Evolutionary conservation across 129 eudicot genomes (phyloP), one percentile per base, ranked within the genome.

Genomic region (Saussurea involucrata): DNA sequence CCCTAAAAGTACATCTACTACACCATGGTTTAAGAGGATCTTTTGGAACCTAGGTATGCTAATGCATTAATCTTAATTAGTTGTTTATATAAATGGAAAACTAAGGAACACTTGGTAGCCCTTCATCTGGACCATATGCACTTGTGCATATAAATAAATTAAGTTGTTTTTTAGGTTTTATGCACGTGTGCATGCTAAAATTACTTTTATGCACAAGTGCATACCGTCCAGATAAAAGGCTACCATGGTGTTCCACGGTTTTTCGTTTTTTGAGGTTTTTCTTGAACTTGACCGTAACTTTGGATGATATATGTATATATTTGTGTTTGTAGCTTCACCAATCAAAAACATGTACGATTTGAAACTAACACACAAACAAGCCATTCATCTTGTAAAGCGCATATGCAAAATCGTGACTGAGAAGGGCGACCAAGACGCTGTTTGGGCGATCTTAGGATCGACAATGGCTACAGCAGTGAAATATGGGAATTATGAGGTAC

Each of bases 291-390:
- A 13, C n/a, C 22, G 6, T 68, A 33, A 68, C 57, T 46, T 46
- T 13, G 57, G 20, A 15, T 40, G 18, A 46, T 46, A 40, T 40
- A 40, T 10, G 44, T 11, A 36, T 36, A 4, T 37, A 69, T 15
- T 2, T 76, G 27, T 37, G 40, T 15, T 2, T 76, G 27, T 32
- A 76, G 73, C 73, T 66, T 72, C 73, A 29, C 28, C 65, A 18
- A 66, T 76, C 73, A 76, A 53, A 24, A 46, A 34, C 9, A 69
- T 69, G 25, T 31, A 55, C 7, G 81, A 67, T 46, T 37, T 53
- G 24, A 77, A 77, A 24, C 6, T 46, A 77, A 68, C n/a, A 33
- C 74, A 76, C 42, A 10, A 18, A 44, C 74, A 46, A 20, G 29
- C 29, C 74, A 28, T 21, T 8, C 17, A 29, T 6, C 66, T 76